These are phyloP conservation scores for Annulohypoxylon maeteangense DNA, from an alignment of 495 filamentous ascomycete genomes.

Conservation along the genomic window DNA sequence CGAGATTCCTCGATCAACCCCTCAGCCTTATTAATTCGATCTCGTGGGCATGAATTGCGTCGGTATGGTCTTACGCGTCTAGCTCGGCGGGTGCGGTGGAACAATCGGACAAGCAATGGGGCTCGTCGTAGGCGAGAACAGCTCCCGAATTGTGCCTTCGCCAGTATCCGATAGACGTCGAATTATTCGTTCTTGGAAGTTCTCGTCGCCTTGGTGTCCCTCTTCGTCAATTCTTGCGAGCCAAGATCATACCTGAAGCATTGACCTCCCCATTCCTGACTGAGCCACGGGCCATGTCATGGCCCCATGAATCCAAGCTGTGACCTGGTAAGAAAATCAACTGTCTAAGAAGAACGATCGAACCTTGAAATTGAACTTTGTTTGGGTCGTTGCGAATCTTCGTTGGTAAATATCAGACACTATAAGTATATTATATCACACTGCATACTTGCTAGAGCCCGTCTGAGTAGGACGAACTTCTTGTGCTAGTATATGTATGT, in stretches of 20 bases:
- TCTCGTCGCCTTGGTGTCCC: background rate
- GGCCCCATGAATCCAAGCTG: background rate
- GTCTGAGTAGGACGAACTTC: too few species aligned
- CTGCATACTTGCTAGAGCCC: background rate
- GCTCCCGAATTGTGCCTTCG: background rate
- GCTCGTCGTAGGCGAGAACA: background rate
- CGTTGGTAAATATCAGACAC: background rate
- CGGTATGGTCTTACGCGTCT: background rate
- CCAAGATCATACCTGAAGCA: background rate
- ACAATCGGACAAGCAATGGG: background rate
- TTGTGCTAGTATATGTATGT: too few species aligned
- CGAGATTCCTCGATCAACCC: background rate
- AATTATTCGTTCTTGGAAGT: background rate
- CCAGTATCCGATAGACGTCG: background rate
- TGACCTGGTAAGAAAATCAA: background rate
- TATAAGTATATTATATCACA: background rate
- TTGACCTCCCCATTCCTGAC: background rate
- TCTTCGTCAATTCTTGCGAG: background rate
- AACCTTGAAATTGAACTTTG: background rate
- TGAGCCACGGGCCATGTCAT: background rate
- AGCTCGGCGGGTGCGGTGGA: background rate
- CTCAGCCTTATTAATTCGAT: background rate
- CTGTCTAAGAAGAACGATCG: background rate
- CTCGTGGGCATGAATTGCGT: background rate
- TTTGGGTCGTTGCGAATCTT: background rate